Evolutionary conservation across 257 asterid genomes (phyloP), one percentile per base, ranked within the genome.

Genomic region (Paulownia fortunei): DNA sequence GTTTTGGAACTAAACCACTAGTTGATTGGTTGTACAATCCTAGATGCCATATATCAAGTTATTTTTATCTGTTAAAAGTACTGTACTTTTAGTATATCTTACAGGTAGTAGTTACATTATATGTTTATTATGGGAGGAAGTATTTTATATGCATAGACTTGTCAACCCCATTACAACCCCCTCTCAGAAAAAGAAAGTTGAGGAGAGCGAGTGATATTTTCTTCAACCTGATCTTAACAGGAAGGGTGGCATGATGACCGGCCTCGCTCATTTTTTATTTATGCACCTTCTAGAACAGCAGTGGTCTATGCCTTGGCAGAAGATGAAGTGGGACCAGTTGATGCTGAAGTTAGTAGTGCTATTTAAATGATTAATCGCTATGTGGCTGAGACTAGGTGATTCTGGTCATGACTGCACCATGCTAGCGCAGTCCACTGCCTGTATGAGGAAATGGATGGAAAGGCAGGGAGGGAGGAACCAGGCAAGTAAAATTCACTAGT

Each of bases 261-360:
- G 56, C 99, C 98, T 60, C 84, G 89, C 32, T 95, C 99, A 19
- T 88, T 95, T 62, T 55, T 83, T 85, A 84, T 92, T 37, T 95
- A 95, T 34, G 91, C 98, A 64, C 99, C 98, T 58, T 86, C 91
- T 63, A 92, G 98, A 76, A 93, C 99, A 4, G 99, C 94, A 49
- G 97, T 87, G 55, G 97, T 93, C 39, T 95, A 91, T 76, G 97
- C 93, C 24, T 87, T 82, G 68, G 80, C 75, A 61, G 86, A 85
- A 70, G 88, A 88, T 51, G 72, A 64, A 67, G 74, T 44, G 23
- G 70, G 65, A 47, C 61, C 84, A 1, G 37, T 82, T 55, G 85
- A 64, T n/a, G 58, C 65, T 77, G 76, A 70, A 51, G 65, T 44
- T 72, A 75, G 76, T 5, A 44, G 12, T 42, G 52, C 4, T 21